Percentiles rank a stretch among this genome's conserved stretches.
These are phyloP conservation scores for Brachypodium distachyon DNA, from an alignment of 202 grass and related monocot species.

Conservation along the genomic window DNA sequence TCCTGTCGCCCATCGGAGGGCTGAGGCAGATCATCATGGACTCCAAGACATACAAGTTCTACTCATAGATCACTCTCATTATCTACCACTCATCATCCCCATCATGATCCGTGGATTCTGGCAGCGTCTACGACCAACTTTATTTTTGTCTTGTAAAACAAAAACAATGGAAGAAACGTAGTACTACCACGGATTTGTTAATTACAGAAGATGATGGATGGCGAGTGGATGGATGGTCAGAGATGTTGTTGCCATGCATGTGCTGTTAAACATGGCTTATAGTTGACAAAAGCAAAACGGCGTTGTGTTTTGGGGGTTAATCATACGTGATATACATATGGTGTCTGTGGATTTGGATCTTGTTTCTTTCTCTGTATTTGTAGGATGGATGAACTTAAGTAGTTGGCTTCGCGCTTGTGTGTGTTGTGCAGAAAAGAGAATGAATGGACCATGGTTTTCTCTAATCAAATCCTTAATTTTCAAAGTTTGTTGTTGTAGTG, in stretches of 20 bases:
- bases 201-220: neutral
- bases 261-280: neutral
- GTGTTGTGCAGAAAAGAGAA: neutral
- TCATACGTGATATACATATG: neutral
- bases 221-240: too few relatives aligned
- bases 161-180: neutral
- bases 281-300: neutral
- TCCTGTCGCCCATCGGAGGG: constrained; percentile 69
- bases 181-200: neutral
- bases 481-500: neutral
- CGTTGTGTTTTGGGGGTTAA: neutral
- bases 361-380: neutral
- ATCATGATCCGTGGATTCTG: neutral
- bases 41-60: constrained; percentile 56
- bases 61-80: constrained; percentile 28
- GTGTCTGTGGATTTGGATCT: neutral
- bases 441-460: neutral
- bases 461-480: neutral
- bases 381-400: too few relatives aligned
- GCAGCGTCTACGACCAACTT: neutral
- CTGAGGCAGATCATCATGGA: constrained; percentile 64
- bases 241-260: neutral
- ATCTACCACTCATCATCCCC: neutral
- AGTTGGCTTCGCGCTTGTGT: neutral
- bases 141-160: neutral